Evolutionary conservation across 2,329 filamentous ascomycete genomes (phyloP), one percentile per base, ranked within the genome.

Genomic region (Ceratocystis alfenasii): DNA sequence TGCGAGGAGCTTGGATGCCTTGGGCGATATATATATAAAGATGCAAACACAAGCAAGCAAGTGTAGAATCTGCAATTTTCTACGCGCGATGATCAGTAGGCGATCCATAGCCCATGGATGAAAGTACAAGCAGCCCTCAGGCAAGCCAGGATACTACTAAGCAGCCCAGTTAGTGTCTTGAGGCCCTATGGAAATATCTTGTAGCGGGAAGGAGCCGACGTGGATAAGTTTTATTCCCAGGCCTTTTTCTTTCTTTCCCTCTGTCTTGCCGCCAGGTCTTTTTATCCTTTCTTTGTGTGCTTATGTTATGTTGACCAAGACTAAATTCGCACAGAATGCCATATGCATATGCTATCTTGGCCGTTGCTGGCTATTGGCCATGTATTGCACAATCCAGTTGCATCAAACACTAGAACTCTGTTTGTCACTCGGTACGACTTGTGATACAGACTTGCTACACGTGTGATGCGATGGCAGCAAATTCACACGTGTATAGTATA

Each of bases 201-300:
- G 33, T 62, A 25, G 59, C 41, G 41, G 50, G 50, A 55, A 22
- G 50, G 50, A 55, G 50, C 25, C 17, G 33, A 22, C 59, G 33
- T 46, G 61, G 61, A 63, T 63, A 63, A 63, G 44, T 48, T 50
- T 63, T 63, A 20, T 63, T 63, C 61, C 61, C 36, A 41, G 36
- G 36, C 36, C 36, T 41, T 41, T 41, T 41, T 41, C 36, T 41
- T 1, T 41, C 1, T 12, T 12, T 41, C 10, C 12, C 36, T 41
- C 8, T 15, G 10, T 3, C 33, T 36, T 36, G 33, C 33, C 33
- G 33, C 33, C 8, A 36, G 33, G 33, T 36, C 8, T 36, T 10
- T 36, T 36, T 36, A 36, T 10, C 8, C 33, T 10, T 36, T 36
- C 33, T 36, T 36, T 12, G 33, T 3, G 33, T 36, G 33, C 33